Evolutionary conservation across 2,329 filamentous ascomycete species (phyloP), one percentile per base, ranked within the genome.

Genomic region (Xylaria hypoxylon): DNA sequence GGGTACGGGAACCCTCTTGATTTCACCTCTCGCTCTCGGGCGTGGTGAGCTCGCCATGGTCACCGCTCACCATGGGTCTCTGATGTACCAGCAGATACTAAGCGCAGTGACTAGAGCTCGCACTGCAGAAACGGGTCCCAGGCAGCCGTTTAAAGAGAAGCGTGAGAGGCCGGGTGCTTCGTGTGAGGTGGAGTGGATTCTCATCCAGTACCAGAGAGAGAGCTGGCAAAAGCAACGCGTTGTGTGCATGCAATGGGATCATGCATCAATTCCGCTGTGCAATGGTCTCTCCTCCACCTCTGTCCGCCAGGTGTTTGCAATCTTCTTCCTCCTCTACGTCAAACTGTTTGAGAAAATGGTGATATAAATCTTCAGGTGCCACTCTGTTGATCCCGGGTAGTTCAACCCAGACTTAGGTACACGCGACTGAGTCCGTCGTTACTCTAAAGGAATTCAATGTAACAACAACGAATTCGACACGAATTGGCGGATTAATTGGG

Each of bases 141-240:
- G 65, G 65, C 65, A 64, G 57, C 61, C 35, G 56, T 61, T 57
- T 53, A 59, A 67, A 53, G n/a, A 26, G 57, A 53, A 19, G 40
- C 2, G 31, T 19, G 47, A 64, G 57, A 57, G 45, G 52, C 26
- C 35, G 42, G 3, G 40, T 45, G 55, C 22, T 47, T n/a, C 28
- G 19, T 35, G 42, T 15, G 31, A 48, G 40, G 50, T 26, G 5
- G 17, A 47, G 31, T 31, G 15, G 35, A 31, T 55, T 44, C 45
- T 40, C 48, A 26, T 7, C 11, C 50, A 8, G 19, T 33, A 31
- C 17, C 15, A 13, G 38, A 15, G 24, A 13, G 38, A 15, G 24
- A 35, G 6, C 17, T 19, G 24, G 33, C 31, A 17, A 44, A 33
- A 35, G 38, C 33, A 44, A 28, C 19, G 48, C 38, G 47, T 22